Evolutionary conservation across 805 yeast genomes (phyloP), one percentile per base, ranked within the genome.

Genomic region (Sugiyamaella lignohabitans): DNA sequence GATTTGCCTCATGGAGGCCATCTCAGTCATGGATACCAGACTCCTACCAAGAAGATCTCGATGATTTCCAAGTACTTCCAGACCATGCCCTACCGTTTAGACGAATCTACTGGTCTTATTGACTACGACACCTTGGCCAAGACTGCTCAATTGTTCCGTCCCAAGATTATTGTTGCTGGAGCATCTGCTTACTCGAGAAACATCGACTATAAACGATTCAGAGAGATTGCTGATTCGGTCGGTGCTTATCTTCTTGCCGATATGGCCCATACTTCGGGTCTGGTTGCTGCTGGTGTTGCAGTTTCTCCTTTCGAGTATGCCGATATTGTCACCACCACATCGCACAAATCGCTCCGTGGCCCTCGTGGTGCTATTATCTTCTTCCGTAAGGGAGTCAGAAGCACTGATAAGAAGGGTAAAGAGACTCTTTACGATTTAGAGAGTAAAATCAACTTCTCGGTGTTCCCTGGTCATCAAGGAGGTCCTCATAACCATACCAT

Each of bases 391-490:
- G 98, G 98, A 59, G 79, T 87, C 49, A 81, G 95, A 71, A 78
- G 81, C 56, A 79, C 80, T 55, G 82, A 81, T 60, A 68, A 75
- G 54, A 87, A 86, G 75, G 97, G 96, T 56, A 86, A 85, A 67
- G 89, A 87, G 69, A 73, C 84, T 47, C 71, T 75, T 43, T 89
- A 87, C 66, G 96, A 91, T 60, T 78, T 91, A 62, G 98, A 91
- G 70, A 79, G 80, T 64, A 84, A 80, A 65, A 88, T 91, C 70
- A 91, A 91, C 77, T 91, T 91, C 65, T 87, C 96, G 27, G 98
- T 91, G 47, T 91, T 91, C 86, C 98, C 98, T 58, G 98, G 95
- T 55, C 98, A 91, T 69, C 98, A 91, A 75, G 98, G 98, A 74
- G 98, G 98, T 64, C 98, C 98, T 57, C 98, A 91, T 70, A 91